Base-by-base conservation (phyloP, 768 basidiomycete genomes). In the Boletus reticulatus region DNA sequence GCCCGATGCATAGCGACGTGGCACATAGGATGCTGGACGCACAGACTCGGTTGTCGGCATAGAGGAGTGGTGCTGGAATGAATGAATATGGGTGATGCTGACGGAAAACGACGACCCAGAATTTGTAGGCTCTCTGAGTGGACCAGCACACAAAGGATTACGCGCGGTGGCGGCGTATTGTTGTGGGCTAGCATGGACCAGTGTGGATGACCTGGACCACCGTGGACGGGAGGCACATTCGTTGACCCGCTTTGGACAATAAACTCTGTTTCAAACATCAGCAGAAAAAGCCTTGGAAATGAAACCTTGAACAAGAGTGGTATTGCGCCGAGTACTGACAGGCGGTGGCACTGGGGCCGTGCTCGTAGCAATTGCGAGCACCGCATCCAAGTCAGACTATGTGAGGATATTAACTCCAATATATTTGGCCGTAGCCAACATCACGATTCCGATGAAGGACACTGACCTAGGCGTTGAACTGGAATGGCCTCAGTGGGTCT, bases 1-100 rank as follows among this genome's bases (percentile, higher is more conserved):
- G 52, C 67, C 65, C 20, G 65, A 65, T 7, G 57, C 61, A 52
- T 54, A 65, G 19, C 54, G 58, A 43, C 43, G 59, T 9, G 66
- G 66, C 24, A 59, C 36, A 7, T 57, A 67, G 41, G 61, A 60
- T 6, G 50, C 38, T 47, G 55, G 24, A 44, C 50, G 47, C 7
- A 24, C 36, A 1, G 56, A 32, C 31, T 58, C 50, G 50, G 24
- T 39, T 2, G 50, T 27, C 27, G 55, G 27, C 61, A 66, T 65
- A 10, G 41, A 31, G 48, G 31, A 42, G 44, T 29, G 37, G 37
- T 22, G n/a, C 43, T 27, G 43, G 41, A 58, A 54, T 37, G 32
- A 31, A 43, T 38, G 47, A 37, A 27, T 27, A 7, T 27, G 10
- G 24, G 6, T 42, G 44, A 45, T 12, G 20, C n/a, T 39, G 41